phyloP scores from a whole-genome alignment of 2,329 filamentous ascomycete species.

The Aulographum hederae region DNA sequence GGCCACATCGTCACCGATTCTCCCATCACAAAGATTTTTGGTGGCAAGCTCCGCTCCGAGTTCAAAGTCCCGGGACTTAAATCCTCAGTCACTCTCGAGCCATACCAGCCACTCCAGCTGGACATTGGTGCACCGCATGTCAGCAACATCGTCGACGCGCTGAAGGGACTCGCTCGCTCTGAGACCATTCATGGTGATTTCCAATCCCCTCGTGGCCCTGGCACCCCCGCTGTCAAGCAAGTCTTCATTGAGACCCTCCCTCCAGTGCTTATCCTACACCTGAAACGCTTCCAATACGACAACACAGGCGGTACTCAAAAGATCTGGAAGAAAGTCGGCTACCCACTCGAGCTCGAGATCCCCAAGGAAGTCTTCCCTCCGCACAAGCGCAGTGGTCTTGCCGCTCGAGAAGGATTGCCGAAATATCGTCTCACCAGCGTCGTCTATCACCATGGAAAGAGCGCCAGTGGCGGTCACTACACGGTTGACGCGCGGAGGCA shows the following conservation, averaged over 20 bases:
- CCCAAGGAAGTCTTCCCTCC: constrained; percentile 76
- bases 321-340: constrained; percentile 96
- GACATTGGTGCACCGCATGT: constrained; percentile 81
- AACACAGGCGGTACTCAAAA: constrained; percentile 77
- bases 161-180: constrained; percentile 66
- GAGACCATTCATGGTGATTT: constrained; percentile 79
- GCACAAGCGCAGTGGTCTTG: constrained; percentile 47
- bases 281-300: constrained; percentile 96
- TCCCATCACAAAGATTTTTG: constrained; percentile 87
- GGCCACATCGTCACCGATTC: constrained; percentile 55
- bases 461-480: constrained; percentile 89
- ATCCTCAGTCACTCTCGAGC: constrained; percentile 78
- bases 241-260: constrained; percentile 85
- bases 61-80: constrained; percentile 74
- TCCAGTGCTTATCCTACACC: constrained; percentile 78
- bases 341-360: constrained; percentile 85
- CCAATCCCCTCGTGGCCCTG: constrained; percentile 57
- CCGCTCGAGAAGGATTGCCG: constrained; percentile 50
- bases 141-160: constrained; percentile 77
- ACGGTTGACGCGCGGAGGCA: constrained; percentile 93
- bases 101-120: constrained; percentile 84
- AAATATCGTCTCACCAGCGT: constrained; percentile 77
- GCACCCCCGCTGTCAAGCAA: constrained; percentile 73
- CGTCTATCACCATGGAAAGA: constrained; percentile 95
- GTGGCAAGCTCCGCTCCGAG: constrained; percentile 77